A percentile compares a stretch with the other conserved stretches of the same genome.
Conservation (phyloP, 2,329 filamentous ascomycete genomes). For the Calonectria pseudoturangicola region DNA sequence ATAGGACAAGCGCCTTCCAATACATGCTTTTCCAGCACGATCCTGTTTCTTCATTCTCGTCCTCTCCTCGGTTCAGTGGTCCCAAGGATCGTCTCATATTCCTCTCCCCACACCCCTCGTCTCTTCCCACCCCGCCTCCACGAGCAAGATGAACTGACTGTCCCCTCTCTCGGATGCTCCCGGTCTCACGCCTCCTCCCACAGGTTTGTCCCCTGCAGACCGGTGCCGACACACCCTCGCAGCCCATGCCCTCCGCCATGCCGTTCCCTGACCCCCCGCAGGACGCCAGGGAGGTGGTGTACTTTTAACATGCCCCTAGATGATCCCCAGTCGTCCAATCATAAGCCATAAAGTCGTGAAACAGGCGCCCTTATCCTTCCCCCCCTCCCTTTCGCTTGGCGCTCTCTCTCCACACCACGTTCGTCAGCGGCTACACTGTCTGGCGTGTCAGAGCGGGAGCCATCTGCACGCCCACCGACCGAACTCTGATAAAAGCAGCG, state of each 20-base stretch:
- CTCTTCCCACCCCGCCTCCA: slow-evolving; percentile 35
- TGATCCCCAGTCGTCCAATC: slow-evolving; percentile 68
- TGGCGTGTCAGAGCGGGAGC: slow-evolving; percentile 52
- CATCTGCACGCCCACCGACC: slow-evolving; percentile 53
- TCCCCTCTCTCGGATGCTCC: slow-evolving; percentile 51
- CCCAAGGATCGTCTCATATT: slow-evolving; percentile 44
- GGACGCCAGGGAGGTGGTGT: slow-evolving; percentile 63
- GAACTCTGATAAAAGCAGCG: slow-evolving; percentile 63
- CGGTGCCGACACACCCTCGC: slow-evolving; percentile 48
- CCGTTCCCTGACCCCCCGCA: slow-evolving; percentile 53
- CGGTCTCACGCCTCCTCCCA: slow-evolving; percentile 49
- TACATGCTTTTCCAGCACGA: slow-evolving; percentile 48
- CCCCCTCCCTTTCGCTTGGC: slow-evolving; percentile 38
- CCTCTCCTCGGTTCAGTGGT: slow-evolving; percentile 45
- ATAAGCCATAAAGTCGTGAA: slow-evolving; percentile 71
- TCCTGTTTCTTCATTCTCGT: slow-evolving; percentile 43
- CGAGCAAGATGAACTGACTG: slow-evolving; percentile 45
- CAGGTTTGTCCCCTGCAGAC: slow-evolving; percentile 49
- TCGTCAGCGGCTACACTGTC: slow-evolving; percentile 52
- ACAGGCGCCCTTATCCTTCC: slow-evolving; percentile 57
- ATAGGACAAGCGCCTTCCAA: slow-evolving; percentile 58
- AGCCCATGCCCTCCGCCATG: slow-evolving; percentile 49
- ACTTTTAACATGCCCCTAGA: slow-evolving; percentile 64
- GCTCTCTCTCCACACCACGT: slow-evolving; percentile 50
- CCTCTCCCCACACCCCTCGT: slow-evolving; percentile 51